These are phyloP conservation scores for Neurospora discreta DNA, from an alignment of 495 filamentous ascomycete species.

Conservation along the genomic window DNA sequence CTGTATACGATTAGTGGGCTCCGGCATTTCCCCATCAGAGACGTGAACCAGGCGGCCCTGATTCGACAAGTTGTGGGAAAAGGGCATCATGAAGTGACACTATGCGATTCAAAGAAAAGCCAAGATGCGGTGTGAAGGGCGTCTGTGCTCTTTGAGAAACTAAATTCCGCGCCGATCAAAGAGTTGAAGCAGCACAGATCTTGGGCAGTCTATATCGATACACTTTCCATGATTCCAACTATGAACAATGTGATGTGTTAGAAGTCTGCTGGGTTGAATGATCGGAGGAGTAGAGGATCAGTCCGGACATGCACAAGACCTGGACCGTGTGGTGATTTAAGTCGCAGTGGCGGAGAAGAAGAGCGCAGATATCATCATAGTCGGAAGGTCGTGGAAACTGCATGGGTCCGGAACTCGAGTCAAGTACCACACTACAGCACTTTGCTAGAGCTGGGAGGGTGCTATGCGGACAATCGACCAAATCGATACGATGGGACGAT, in stretches of 20 bases:
- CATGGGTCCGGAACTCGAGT: background rate
- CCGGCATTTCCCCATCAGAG: background rate
- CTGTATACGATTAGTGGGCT: slow-evolving; percentile 8
- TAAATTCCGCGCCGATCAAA: background rate
- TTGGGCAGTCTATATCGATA: background rate
- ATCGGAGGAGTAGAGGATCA: background rate
- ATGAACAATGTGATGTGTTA: background rate
- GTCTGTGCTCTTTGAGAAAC: background rate
- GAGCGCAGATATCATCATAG: background rate
- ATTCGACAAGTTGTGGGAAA: slow-evolving; percentile 41
- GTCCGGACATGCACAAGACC: background rate
- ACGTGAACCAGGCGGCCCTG: slow-evolving; percentile 6
- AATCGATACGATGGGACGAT: background rate
- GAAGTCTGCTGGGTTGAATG: background rate
- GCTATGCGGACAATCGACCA: background rate
- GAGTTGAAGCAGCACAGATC: background rate
- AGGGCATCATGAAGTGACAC: slow-evolving; percentile 40
- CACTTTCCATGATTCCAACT: background rate
- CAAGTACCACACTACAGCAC: background rate
- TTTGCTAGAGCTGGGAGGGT: background rate
- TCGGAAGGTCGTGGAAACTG: background rate
- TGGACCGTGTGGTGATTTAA: background rate
- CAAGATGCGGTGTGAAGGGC: background rate
- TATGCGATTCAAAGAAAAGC: background rate
- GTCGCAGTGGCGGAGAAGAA: background rate